phyloP scores from a whole-genome alignment of 192 early-diverging fungal species.

The Helicostylum pulchrum region DNA sequence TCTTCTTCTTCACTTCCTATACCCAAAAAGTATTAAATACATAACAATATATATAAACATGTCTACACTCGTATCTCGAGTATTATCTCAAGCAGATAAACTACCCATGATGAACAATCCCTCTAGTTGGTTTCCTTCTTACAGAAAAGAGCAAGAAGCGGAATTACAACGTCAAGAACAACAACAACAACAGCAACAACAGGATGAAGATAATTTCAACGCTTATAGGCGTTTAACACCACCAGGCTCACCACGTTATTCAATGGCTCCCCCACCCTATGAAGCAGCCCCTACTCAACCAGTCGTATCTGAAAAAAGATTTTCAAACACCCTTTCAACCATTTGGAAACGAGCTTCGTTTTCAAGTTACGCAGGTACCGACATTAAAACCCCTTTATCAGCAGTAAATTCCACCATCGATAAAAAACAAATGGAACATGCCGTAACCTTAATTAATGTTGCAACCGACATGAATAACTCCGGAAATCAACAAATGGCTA shows the following conservation, averaged over 20 bases:
- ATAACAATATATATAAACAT: neutral
- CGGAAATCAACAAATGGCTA: constrained; percentile 22
- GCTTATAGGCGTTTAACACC: constrained; percentile 3
- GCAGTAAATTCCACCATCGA: constrained; percentile 3
- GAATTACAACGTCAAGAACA: neutral
- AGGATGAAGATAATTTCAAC: neutral
- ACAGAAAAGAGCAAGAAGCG: neutral
- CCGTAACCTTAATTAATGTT: constrained; percentile 20
- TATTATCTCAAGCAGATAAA: constrained; percentile 10
- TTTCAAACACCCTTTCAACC: neutral
- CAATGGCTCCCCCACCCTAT: constrained; percentile 19
- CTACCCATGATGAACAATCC: constrained; percentile 11
- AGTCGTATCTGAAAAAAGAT: neutral
- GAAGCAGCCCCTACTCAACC: constrained; percentile 3
- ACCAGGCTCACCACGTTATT: constrained; percentile 7
- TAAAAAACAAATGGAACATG: constrained; percentile 20
- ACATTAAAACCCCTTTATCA: neutral
- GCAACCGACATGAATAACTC: constrained; percentile 19
- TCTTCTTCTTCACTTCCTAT: neutral
- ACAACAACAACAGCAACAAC: neutral
- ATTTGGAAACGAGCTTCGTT: constrained; percentile 17
- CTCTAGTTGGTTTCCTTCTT: constrained; percentile 3
- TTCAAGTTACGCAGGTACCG: neutral
- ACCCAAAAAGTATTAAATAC: neutral
- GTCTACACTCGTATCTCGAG: constrained; percentile 9